Evolutionary conservation across 352 stramenopile genomes (phyloP), one percentile per base, ranked within the genome.

Genomic region (Globisporangium irregulare): DNA sequence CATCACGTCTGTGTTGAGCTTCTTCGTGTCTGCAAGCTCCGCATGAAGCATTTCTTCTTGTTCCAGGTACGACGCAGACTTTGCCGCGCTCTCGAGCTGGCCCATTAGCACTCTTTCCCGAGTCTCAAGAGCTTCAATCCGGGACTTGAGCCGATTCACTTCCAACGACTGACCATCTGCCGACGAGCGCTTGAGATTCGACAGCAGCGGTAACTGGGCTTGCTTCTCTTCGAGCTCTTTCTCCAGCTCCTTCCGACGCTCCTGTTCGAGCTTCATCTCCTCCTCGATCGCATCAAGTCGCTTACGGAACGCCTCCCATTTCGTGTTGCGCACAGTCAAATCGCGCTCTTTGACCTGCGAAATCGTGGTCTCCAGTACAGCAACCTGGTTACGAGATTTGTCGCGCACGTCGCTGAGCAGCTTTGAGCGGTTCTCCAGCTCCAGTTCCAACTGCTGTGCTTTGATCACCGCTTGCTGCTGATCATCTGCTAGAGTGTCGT

Each of bases 221-320:
- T 84, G 73, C 12, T 82, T 78, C 15, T 86, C 75, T 50, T 90
- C 77, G 8, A 92, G 76, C 14, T 91, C 82, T 66, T 88, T 80
- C 68, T 93, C 81, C 5, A 91, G 56, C 32, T 82, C 72, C 25
- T 84, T 80, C 8, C 85, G 80, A 2, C 76, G 78, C 54, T 84
- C 64, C 32, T 90, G 81, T 38, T 90, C 82, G 27, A 71, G 68
- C 22, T 68, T 72, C 38, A 93, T 76, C 36, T 90, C 87, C 6
- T 84, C 79, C 70, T 93, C 87, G 1, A 94, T 55, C 7, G 72
- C 67, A 46, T 93, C 80, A 4, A 95, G 71, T 1, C 87, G 85
- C 62, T 83, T 90, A 38, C 80, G 79, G 70, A 95, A 93, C 22
- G 78, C 75, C 7, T 92, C 85, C 75, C 81, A 90, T 36, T 87